Base-by-base conservation (phyloP, 2,329 filamentous ascomycete species). In the Penicillium sp. region DNA sequence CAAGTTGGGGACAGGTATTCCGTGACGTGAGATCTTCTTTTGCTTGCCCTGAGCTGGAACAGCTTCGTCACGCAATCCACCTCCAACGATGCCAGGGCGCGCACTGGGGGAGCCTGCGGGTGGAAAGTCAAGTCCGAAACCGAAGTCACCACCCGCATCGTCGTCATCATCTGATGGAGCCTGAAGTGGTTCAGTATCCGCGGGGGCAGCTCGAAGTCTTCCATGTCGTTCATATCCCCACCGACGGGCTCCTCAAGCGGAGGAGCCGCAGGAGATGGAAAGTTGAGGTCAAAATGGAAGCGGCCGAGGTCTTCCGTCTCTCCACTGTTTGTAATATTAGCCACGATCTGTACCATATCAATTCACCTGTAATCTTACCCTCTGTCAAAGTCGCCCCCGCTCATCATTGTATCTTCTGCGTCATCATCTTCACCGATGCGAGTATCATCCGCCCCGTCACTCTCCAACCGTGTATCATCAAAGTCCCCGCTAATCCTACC, bases 1-100 rank as follows among this genome's bases (percentile, higher is more conserved):
- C 35, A 95, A 73, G 0, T 85, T 83, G 0, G 88, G 87, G 57
- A 91, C 90, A 53, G 86, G 80, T 41, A 87, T 82, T 22, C 88
- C 88, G 62, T 90, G 77, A 41, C 80, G 80, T 0, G 89, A 95
- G 13, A 81, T 59, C 54, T 79, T 77, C 55, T 80, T 79, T 57
- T 81, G 75, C 57, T 75, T 80, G 14, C 61, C 56, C 35, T 62
- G 61, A 36, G 64, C 61, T 19, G 57, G 54, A 25, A 46, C 41
- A 11, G 56, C 62, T 40, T 69, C 65, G 35, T 66, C 64, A 45
- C 64, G 60, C 64, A 69, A 61, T 9, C 71, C 71, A 19, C 67
- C 67, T 6, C 64, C 66, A 40, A 66, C 59, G 42, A 70, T 49
- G 0, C 64, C 65, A 7, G 64, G 65, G 35, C 63, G 68, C 38